phyloP scores from a whole-genome alignment of 257 asterid genomes.

The Gentiana dahurica region DNA sequence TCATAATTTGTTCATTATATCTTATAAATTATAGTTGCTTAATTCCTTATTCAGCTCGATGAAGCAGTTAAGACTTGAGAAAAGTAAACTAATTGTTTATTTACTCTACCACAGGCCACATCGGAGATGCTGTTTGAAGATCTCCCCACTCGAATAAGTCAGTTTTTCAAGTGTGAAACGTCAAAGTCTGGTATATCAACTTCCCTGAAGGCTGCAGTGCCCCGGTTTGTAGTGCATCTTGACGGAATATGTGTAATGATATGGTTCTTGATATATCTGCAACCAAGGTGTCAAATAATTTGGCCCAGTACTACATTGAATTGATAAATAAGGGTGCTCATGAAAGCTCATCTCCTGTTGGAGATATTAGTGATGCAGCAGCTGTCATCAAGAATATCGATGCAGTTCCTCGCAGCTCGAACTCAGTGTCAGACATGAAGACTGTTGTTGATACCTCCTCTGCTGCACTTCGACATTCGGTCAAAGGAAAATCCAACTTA shows the following conservation, averaged over 20 bases:
- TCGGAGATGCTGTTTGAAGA: slow-evolving; percentile 51
- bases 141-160: slow-evolving; percentile 62
- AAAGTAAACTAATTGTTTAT: background rate
- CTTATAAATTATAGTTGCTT: too few relatives aligned
- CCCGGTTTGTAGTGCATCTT: slow-evolving; percentile 57
- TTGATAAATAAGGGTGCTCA: slow-evolving; percentile 36
- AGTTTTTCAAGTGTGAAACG: slow-evolving; percentile 52
- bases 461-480: slow-evolving; percentile 7
- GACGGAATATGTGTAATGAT: slow-evolving; percentile 50
- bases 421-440: slow-evolving; percentile 15
- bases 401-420: slow-evolving; percentile 13
- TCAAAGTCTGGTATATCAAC: slow-evolving; percentile 27
- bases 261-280: slow-evolving; percentile 45
- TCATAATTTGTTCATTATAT: too few relatives aligned
- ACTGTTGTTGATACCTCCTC: slow-evolving; percentile 22
- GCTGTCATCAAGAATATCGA: slow-evolving; percentile 22
- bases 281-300: slow-evolving; percentile 52
- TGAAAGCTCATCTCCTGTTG: slow-evolving; percentile 22
- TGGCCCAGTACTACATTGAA: slow-evolving; percentile 65
- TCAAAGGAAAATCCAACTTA: slow-evolving; percentile 71
- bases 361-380: slow-evolving; percentile 16
- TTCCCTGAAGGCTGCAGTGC: slow-evolving; percentile 39
- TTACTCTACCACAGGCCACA: slow-evolving; percentile 57
- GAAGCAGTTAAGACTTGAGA: too few relatives aligned
- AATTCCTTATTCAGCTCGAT: too few relatives aligned